Evolutionary conservation across 768 basidiomycete species (phyloP).

Genomic region (Rhodotorula toruloides): DNA sequence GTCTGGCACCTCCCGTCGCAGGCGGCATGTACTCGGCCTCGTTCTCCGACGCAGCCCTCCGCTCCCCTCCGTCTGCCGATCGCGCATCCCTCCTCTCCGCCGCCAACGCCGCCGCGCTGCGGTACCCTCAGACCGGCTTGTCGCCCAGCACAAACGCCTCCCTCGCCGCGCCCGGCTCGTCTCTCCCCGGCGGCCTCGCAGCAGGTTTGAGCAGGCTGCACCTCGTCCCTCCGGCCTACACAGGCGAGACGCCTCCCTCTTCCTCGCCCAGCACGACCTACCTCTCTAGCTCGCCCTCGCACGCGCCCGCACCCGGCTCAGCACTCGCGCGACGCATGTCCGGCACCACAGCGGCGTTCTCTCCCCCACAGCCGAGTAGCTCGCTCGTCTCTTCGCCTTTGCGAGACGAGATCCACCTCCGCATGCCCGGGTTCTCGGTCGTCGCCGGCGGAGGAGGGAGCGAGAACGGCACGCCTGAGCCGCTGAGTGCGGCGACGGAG

Average conservation of each 20-base stretch:
- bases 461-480: not conserved
- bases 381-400: not conserved
- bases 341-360: not conserved
- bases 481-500: not conserved
- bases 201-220: slow-evolving; percentile 87
- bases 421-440: not conserved
- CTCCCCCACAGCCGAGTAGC: too few species aligned
- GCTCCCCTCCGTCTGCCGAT: not conserved
- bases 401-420: not conserved
- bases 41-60: slow-evolving; percentile 9
- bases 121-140: slow-evolving; percentile 17
- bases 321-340: too few species aligned
- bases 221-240: slow-evolving; percentile 52
- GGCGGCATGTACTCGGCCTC: slow-evolving; percentile 14
- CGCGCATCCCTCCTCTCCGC: not conserved
- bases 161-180: slow-evolving; percentile 18
- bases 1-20: not conserved
- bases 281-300: not conserved
- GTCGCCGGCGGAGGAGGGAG: not conserved
- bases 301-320: not conserved
- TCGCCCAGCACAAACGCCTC: slow-evolving; percentile 25
- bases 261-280: not conserved
- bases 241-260: slow-evolving; percentile 33
- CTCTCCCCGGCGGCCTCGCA: slow-evolving; percentile 79
- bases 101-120: not conserved